A percentile compares a stretch with the other conserved stretches of the same genome.
These are phyloP conservation scores for Dysphania ambrosioides DNA, from an alignment of 148 eudicot genomes.

Conservation along the genomic window DNA sequence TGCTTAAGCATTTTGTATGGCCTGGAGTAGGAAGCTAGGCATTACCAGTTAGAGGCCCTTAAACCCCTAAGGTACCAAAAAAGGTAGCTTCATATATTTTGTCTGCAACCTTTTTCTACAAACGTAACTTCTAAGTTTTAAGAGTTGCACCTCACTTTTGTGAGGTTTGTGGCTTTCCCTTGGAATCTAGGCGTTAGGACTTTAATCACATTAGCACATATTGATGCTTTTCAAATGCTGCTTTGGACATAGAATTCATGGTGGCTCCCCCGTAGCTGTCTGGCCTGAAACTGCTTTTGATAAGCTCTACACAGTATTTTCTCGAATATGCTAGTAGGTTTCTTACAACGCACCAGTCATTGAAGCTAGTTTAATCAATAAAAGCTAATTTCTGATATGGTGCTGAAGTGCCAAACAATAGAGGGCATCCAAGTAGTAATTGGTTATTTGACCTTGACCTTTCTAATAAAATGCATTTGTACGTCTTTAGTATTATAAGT, in stretches of 20 bases:
- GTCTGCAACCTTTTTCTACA: not conserved
- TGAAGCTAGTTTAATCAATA: not conserved
- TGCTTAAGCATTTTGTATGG: not conserved
- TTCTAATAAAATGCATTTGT: not conserved
- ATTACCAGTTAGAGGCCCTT: not conserved
- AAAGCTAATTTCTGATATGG: not conserved
- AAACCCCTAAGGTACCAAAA: not conserved
- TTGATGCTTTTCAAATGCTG: not conserved
- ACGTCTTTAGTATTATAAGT: too few species aligned
- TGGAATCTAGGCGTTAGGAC: not conserved
- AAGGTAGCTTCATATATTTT: not conserved
- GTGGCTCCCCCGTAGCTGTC: not conserved
- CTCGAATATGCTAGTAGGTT: not conserved
- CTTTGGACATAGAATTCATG: not conserved
- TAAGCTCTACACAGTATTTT: not conserved
- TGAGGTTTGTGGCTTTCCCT: not conserved
- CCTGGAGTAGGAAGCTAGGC: not conserved
- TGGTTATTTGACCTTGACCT: not conserved
- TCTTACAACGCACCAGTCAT: not conserved
- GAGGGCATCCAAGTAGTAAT: not conserved
- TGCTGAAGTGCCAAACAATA: not conserved
- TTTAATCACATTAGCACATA: not conserved
- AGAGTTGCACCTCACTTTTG: too few species aligned
- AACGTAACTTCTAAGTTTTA: not conserved
- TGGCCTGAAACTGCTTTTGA: not conserved